Base-by-base conservation (phyloP, 2,329 filamentous ascomycete species). In the Teratosphaeriaceae sp. region DNA sequence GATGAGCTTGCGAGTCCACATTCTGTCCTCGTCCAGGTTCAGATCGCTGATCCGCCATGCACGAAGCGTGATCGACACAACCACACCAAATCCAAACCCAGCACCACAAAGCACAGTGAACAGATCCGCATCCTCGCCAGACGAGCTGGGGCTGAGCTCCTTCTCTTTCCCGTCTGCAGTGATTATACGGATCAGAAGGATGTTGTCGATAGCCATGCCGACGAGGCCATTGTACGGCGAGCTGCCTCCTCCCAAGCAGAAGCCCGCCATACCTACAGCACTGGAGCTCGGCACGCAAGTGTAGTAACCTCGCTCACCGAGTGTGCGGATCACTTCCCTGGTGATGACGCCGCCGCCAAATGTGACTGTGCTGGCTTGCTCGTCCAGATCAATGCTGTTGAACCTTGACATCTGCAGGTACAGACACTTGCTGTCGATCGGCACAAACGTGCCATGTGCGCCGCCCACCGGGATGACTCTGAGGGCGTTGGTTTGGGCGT, bases 101-200 rank as follows among this genome's bases (percentile, higher is more conserved):
- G 38, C 38, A 9, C 38, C 38, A 20, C 38, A 41, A 5, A 41
- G 27, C 9, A 34, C 38, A n/a, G 19, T 20, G 27, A 41, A 41
- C 8, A 41, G 27, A 7, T n/a, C 19, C 8, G 11, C 38, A 11
- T 41, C 16, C 27, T 41, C 38, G 12, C 27, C 27, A 9, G n/a
- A 8, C 8, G 38, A 41, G 5, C 15, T 15, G 5, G 38, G 16
- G n/a, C n/a, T 11, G 8, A 41, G 24, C 24, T 18, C 20, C 8
- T 19, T 11, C 12, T 31, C 27, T 23, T 11, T 11, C 5, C 24
- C 38, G 20, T 9, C 15, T 20, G 38, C 38, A 7, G 27, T 41
- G n/a, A 41, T 22, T 5, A 41, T n/a, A 4, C 38, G 38, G 13
- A 41, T 33, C 6, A 4, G 9, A 16, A 33, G 11, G 19, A 41